Base-by-base conservation (phyloP, 2,329 filamentous ascomycete genomes). In the Cladosporium halotolerans region DNA sequence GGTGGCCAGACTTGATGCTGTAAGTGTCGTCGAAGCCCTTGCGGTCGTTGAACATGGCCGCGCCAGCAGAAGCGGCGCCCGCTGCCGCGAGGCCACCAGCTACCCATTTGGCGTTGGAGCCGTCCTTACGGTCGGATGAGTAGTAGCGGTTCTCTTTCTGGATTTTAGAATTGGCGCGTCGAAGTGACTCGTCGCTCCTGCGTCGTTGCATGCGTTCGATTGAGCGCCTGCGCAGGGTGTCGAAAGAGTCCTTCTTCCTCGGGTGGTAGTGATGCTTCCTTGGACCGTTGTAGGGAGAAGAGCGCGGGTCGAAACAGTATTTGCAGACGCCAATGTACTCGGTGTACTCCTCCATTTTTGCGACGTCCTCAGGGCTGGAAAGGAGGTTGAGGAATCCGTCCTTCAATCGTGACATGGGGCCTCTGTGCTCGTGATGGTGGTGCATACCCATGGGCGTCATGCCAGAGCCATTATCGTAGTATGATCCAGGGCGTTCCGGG, bases 251-350 rank as follows among this genome's bases (percentile, higher is more conserved):
- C 16, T 63, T 54, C 40, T 59, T 61, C 18, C 34, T 53, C 62
- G 65, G 59, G 54, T 75, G 68, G 62, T 81, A 81, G 60, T 82
- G 71, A 62, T 85, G 82, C 58, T 78, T 79, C 49, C 82, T 74
- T 5, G 82, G 82, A 0, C 81, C 82, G 63, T 84, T 76, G 55
- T 70, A 65, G 3, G 78, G 75, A 3, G 73, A 76, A 13, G 77
- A 79, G 8, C 76, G 73, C 6, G 82, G 81, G 55, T 84, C 81
- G 61, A 85, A 85, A 64, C 82, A 85, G 60, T 82, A 72, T 57
- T 77, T 81, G 69, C 82, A 85, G 2, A 85, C 78, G 18, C 82
- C 82, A 60, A 84, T 84, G 55, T 79, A 78, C 66, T 85, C 81
- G 1, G 82, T 84, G 61, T 85, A 85, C 63, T 84, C 81, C 66